Evolutionary conservation across 1,139 yeast species (phyloP).

Genomic region (Suhomyces yuchorum): DNA sequence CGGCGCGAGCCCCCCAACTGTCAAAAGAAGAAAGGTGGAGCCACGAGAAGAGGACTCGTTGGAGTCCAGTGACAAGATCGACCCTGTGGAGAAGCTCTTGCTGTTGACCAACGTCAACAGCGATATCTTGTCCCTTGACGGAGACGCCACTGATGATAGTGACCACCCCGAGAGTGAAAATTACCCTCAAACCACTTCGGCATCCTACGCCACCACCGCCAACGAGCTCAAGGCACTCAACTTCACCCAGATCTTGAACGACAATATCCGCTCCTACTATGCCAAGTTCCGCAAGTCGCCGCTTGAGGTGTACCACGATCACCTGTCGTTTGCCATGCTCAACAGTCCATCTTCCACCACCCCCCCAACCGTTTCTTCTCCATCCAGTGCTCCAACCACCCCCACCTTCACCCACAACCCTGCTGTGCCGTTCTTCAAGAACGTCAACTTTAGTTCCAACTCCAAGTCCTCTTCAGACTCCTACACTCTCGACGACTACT

Average conservation of each 20-base stretch:
- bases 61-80: constrained; percentile 34
- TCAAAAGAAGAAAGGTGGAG: constrained; percentile 9
- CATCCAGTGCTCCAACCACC: constrained; percentile 14
- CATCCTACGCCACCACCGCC: background rate
- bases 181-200: background rate
- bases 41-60: constrained; percentile 9
- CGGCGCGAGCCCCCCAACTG: background rate
- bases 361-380: constrained; percentile 11
- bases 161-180: background rate
- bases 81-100: constrained; percentile 48
- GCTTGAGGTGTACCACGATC: constrained; percentile 32
- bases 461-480: constrained; percentile 25
- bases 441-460: constrained; percentile 41
- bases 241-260: constrained; percentile 44
- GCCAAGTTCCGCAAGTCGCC: constrained; percentile 28
- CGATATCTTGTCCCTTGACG: constrained; percentile 31
- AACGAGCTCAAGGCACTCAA: constrained; percentile 29
- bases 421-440: constrained; percentile 42
- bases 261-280: constrained; percentile 41
- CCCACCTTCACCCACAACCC: constrained; percentile 11
- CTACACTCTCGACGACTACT: constrained; percentile 43
- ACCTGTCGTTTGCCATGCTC: constrained; percentile 40
- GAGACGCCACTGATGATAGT: constrained; percentile 6
- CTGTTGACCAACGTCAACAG: constrained; percentile 38
- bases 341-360: constrained; percentile 15